These are phyloP conservation scores for Fragilariopsis cylindrus DNA, from an alignment of 108 stramenopile genomes.

Conservation along the genomic window DNA sequence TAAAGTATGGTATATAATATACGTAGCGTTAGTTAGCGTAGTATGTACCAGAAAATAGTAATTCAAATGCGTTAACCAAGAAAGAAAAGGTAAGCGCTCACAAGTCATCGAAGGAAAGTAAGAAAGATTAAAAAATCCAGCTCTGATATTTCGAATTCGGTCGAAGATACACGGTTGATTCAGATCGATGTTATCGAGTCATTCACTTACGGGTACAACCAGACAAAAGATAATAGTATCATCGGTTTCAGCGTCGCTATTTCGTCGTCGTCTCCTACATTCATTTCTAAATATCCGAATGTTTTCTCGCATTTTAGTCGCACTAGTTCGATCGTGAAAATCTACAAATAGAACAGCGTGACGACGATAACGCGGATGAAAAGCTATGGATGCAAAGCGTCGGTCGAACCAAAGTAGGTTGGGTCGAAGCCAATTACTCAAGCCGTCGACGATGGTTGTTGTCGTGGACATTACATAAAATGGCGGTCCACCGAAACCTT, in stretches of 20 bases:
- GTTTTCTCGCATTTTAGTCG: slow-evolving; percentile 22
- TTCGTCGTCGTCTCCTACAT: slow-evolving; percentile 33
- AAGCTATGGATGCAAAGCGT: slow-evolving; percentile 59
- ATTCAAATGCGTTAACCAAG: too few relatives aligned
- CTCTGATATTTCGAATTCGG: too few relatives aligned
- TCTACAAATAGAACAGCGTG: slow-evolving; percentile 68
- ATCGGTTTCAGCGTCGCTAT: slow-evolving; percentile 8
- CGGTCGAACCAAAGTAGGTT: slow-evolving; percentile 69
- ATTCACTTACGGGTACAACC: slow-evolving; percentile 45
- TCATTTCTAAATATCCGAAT: slow-evolving; percentile 49
- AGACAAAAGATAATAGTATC: slow-evolving; percentile 51
- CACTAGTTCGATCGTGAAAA: slow-evolving; percentile 28
- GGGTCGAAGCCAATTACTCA: slow-evolving; percentile 38
- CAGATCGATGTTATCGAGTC: neutral
- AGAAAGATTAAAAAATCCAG: too few relatives aligned
- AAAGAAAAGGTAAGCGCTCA: too few relatives aligned
- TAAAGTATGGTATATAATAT: too few relatives aligned
- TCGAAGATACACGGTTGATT: too few relatives aligned
- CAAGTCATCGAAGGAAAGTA: too few relatives aligned
- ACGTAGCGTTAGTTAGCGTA: too few relatives aligned
- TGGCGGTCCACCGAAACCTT: neutral
- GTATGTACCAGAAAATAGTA: too few relatives aligned
- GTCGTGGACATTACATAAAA: neutral
- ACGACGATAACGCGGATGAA: slow-evolving; percentile 48
- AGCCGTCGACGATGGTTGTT: neutral